Percentiles rank a stretch among this genome's conserved stretches.
phyloP scores from a whole-genome alignment of 768 basidiomycete species.

The Hemileccinum rubropunctum region DNA sequence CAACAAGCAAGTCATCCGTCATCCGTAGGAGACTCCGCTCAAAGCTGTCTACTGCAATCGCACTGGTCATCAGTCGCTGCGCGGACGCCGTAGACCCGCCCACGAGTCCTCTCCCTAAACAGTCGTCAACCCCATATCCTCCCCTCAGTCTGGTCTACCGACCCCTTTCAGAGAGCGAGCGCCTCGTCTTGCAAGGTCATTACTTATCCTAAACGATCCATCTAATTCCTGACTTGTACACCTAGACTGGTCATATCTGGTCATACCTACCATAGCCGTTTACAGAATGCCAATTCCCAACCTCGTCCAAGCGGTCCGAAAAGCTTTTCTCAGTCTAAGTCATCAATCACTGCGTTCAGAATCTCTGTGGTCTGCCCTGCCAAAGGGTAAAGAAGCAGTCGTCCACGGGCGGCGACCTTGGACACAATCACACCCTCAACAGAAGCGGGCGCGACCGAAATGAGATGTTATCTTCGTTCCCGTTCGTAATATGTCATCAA shows the following conservation, averaged over 20 bases:
- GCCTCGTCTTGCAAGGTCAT: constrained; percentile 19
- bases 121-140: not conserved
- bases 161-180: not conserved
- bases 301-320: constrained; percentile 23
- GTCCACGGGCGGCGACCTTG: no score
- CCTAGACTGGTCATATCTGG: constrained; percentile 30
- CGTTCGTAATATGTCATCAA: no score
- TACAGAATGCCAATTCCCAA: constrained; percentile 25
- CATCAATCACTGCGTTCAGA: constrained; percentile 8
- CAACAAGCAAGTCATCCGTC: constrained; percentile 22
- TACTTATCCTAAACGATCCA: not conserved
- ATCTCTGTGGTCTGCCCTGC: constrained; percentile 11
- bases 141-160: constrained; percentile 2
- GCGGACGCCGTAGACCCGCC: constrained; percentile 17
- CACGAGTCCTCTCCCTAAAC: no score
- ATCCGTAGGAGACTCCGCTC: constrained; percentile 20
- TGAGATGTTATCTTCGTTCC: no score
- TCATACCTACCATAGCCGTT: constrained; percentile 20
- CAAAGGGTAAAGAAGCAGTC: no score
- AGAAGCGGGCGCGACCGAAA: no score
- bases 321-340: constrained; percentile 14
- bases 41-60: constrained; percentile 19
- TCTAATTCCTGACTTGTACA: not conserved
- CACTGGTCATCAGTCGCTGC: constrained; percentile 16
- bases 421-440: no score